These are phyloP conservation scores for Sambucus nigra DNA, from an alignment of 129 eudicot species.

Conservation along the genomic window DNA sequence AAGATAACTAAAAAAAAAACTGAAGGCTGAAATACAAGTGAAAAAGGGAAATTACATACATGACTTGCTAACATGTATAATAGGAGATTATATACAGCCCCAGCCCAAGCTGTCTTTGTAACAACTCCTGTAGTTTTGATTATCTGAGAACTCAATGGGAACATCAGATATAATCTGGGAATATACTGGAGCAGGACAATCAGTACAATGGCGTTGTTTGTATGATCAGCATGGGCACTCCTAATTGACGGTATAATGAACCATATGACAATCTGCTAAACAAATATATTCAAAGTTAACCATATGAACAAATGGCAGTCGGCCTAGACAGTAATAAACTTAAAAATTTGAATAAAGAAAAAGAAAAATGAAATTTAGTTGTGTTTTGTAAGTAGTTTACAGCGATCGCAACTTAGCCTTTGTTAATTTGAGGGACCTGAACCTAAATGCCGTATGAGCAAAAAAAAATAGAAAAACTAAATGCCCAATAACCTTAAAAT, in stretches of 20 bases:
- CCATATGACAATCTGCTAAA: constrained; percentile 82
- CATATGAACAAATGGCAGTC: not conserved
- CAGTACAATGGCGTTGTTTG: constrained; percentile 63
- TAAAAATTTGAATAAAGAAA: not conserved
- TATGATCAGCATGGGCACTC: constrained; percentile 59
- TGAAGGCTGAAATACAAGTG: not conserved
- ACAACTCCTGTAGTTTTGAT: constrained; percentile 84
- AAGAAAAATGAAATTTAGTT: not conserved
- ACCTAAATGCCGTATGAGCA: too few species aligned
- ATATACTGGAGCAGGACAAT: constrained; percentile 70
- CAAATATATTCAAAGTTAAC: not conserved
- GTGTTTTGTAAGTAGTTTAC: too few species aligned
- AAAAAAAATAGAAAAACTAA: too few species aligned
- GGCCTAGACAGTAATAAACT: not conserved
- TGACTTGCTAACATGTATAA: constrained; percentile 92
- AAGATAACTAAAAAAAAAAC: not conserved
- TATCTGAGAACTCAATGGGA: constrained; percentile 71
- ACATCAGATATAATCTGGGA: constrained; percentile 70
- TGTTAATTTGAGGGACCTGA: too few species aligned
- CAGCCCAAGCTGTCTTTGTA: constrained; percentile 94
- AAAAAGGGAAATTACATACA: constrained; percentile 28
- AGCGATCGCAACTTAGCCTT: too few species aligned
- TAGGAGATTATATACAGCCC: constrained; percentile 87
- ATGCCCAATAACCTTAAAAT: too few species aligned
- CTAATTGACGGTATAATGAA: constrained; percentile 73